Base-by-base conservation (phyloP, 371 early-diverging fungal genomes). In the Rhizopus delemar region DNA sequence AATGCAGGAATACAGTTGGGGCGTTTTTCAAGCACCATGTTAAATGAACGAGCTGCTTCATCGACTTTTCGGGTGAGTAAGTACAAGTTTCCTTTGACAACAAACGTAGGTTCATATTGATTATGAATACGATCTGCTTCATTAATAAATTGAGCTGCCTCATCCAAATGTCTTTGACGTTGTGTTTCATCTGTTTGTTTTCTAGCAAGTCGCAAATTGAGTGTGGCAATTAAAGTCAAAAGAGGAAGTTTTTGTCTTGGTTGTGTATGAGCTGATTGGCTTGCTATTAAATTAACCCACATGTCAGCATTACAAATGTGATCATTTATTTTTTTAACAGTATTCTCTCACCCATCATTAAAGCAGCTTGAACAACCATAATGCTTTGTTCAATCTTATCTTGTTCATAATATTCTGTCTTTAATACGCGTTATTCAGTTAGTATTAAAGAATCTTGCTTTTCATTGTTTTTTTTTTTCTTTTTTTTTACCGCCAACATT, bases 341-440 rank as follows among this genome's bases (percentile, higher is more conserved):
- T 22, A 22, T 22, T 22, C 22, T 22, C 22, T 22, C 22, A 77
- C 82, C 86, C 53, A 66, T 83, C 41, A 78, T 69, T 32, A 90
- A 71, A 8, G 87, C 88, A 32, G 84, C 82, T 45, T 77, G 80
- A 45, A 89, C 67, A 6, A 86, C 83, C 16, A 63, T 66, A 32
- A 89, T 83, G 13, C 86, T 83, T 56, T 86, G 81, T 13, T 87
- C 83, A 35, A 79, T 65, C 46, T 82, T 81, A 8, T 78, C 65
- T 57, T 89, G 89, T 41, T 84, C 77, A 65, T 89, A 86, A 67
- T 92, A 93, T 68, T 93, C 94, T 52, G 90, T 74, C 88, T 92
- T 59, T 15, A 36, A 31, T 38, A 15, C 11, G 31, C 13, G 35
- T 16, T 31, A 38, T 15, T 33, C 6, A 22, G 2, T 22, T 22